phyloP scores from a whole-genome alignment of 805 yeast genomes.

The Candida vaughaniae region DNA sequence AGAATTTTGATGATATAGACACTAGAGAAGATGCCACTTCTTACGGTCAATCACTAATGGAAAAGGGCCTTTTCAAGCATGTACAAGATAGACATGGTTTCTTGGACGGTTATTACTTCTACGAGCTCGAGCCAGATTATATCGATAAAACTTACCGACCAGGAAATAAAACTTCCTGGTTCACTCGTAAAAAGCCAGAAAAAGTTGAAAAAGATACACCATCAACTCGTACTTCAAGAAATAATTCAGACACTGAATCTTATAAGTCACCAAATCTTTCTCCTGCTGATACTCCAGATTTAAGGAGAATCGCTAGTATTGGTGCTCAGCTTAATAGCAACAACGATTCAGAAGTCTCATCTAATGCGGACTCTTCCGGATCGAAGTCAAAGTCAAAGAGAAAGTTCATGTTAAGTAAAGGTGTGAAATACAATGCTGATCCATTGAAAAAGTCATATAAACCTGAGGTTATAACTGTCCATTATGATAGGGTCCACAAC shows the following conservation, averaged over 20 bases:
- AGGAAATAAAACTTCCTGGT: slow-evolving; percentile 26
- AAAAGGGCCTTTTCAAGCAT: slow-evolving; percentile 68
- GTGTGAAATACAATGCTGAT: slow-evolving; percentile 72
- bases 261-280: slow-evolving; percentile 23
- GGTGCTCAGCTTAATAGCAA: slow-evolving; percentile 12
- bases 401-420: slow-evolving; percentile 62
- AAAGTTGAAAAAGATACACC: slow-evolving; percentile 7
- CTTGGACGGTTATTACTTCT: slow-evolving; percentile 91
- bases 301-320: slow-evolving; percentile 19
- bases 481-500: slow-evolving; percentile 88
- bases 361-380: slow-evolving; percentile 25
- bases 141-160: slow-evolving; percentile 28
- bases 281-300: slow-evolving; percentile 19
- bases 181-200: slow-evolving; percentile 23
- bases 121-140: slow-evolving; percentile 61
- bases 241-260: slow-evolving; percentile 29
- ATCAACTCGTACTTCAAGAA: slow-evolving; percentile 16
- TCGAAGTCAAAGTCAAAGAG: slow-evolving; percentile 22
- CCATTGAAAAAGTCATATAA: slow-evolving; percentile 68
- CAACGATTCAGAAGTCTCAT: slow-evolving; percentile 21
- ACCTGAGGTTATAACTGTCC: slow-evolving; percentile 77
- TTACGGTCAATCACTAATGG: slow-evolving; percentile 79
- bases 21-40: slow-evolving; percentile 79
- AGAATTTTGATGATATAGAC: slow-evolving; percentile 74
- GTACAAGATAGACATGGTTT: slow-evolving; percentile 82